These are phyloP conservation scores for Brettanomyces nanus DNA, from an alignment of 805 yeast species.

Conservation along the genomic window DNA sequence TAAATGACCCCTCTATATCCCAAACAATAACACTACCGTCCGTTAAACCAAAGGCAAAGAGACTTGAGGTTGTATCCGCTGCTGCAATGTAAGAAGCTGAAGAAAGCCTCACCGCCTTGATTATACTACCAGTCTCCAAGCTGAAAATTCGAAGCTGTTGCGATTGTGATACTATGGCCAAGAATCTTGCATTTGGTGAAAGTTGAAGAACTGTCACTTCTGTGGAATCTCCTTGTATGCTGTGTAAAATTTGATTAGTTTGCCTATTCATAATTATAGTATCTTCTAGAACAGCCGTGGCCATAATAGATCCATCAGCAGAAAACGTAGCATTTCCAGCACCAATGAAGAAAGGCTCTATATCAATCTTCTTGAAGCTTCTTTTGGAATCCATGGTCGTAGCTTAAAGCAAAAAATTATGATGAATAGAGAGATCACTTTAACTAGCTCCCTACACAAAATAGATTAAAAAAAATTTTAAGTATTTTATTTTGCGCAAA, in stretches of 20 bases:
- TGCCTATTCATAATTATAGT: slow-evolving; percentile 58
- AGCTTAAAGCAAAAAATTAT: too few species aligned
- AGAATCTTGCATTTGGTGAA: slow-evolving; percentile 63
- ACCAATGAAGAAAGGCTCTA: slow-evolving; percentile 84
- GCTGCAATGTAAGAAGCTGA: slow-evolving; percentile 79
- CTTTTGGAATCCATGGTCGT: too few species aligned
- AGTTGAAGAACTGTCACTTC: slow-evolving; percentile 64
- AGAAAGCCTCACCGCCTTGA: slow-evolving; percentile 49
- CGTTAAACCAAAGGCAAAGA: slow-evolving; percentile 90
- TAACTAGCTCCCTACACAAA: too few species aligned
- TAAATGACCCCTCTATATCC: slow-evolving; percentile 82
- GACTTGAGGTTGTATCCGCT: slow-evolving; percentile 71
- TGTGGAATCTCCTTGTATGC: slow-evolving; percentile 79
- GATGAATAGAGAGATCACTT: too few species aligned
- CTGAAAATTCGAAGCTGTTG: slow-evolving; percentile 68
- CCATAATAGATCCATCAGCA: slow-evolving; percentile 52
- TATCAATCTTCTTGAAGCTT: slow-evolving; percentile 32
- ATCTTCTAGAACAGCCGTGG: slow-evolving; percentile 75
- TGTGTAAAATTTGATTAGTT: slow-evolving; percentile 49
- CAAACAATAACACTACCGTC: slow-evolving; percentile 89
- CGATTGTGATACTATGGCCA: slow-evolving; percentile 76
- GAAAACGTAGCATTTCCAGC: slow-evolving; percentile 69
- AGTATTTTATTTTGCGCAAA: too few species aligned
- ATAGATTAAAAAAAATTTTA: too few species aligned
- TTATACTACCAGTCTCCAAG: slow-evolving; percentile 30